Evolutionary conservation across 1,284 basidiomycete genomes (phyloP).

Genomic region (Melampsora occidentalis): DNA sequence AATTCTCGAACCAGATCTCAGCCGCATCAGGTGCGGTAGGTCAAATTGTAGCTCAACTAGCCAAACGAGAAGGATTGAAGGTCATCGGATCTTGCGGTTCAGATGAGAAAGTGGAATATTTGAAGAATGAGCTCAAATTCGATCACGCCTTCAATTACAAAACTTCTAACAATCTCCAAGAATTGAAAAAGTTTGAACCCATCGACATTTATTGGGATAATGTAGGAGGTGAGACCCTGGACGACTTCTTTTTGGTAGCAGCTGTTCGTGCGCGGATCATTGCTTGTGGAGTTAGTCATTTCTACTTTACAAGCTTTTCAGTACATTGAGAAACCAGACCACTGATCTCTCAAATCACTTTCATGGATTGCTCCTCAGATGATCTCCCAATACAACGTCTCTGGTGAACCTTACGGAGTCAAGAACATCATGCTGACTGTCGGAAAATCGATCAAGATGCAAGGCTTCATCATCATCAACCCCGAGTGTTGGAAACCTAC

Average conservation of each 20-base stretch:
- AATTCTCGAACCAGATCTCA: constrained; percentile 45
- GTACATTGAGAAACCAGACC: neutral
- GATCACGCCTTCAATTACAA: constrained; percentile 53
- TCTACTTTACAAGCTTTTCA: neutral
- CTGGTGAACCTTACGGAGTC: constrained; percentile 2
- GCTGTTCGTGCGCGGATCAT: neutral
- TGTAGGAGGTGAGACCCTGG: constrained; percentile 48
- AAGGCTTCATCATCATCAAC: constrained; percentile 6
- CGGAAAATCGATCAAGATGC: neutral
- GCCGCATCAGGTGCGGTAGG: constrained; percentile 52
- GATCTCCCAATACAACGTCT: constrained; percentile 11
- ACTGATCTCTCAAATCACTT: neutral
- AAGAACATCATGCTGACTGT: neutral
- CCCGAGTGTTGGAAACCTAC: neutral
- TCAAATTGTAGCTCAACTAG: constrained; percentile 54
- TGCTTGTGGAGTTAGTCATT: constrained; percentile 3
- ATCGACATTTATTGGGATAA: constrained; percentile 50
- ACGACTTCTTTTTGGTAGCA: constrained; percentile 19
- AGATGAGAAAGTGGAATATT: constrained; percentile 56
- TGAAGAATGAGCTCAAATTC: constrained; percentile 54
- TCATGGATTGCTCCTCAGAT: neutral
- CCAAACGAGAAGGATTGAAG: constrained; percentile 55
- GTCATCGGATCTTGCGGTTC: constrained; percentile 57
- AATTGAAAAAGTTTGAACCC: constrained; percentile 48
- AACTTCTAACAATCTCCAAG: constrained; percentile 46